Evolutionary conservation across 805 yeast species (phyloP), one percentile per base, ranked within the genome.

Genomic region (Starmerella potacharoeniae): DNA sequence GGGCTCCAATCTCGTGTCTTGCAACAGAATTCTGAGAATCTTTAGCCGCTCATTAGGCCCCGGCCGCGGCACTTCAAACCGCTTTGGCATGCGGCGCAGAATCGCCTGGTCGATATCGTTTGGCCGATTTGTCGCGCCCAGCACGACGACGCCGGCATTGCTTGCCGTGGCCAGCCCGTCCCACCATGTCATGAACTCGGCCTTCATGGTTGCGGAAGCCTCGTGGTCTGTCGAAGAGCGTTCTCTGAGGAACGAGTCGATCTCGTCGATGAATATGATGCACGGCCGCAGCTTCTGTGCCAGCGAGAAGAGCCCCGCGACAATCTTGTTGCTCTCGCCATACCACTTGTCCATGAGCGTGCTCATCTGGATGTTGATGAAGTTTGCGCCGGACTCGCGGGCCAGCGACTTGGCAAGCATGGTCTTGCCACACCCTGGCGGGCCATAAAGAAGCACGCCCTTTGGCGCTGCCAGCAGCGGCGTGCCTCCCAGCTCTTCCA

Each of bases 351-450:
- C 96, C 91, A 90, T 86, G 16, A 91, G 81, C 2, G 91, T 82
- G 30, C 96, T 88, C 95, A 91, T 86, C 68, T 95, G 77, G 51
- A 91, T 84, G 63, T 90, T 88, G 50, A 91, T 78, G 70, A 91
- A 91, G 62, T 83, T 88, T 0, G 97, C 97, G 0, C 87, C 88
- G 61, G 95, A 83, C 68, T 90, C 96, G 54, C 81, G 78, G 0
- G 97, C 97, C 40, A 91, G 77, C 0, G 97, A 97, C 69, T 90
- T 91, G 9, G 97, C 97, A 62, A 91, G 74, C 96, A 91, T 87
- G 4, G 97, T 91, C 70, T 91, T 91, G 54, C 97, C 97, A 69
- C 97, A 91, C 0, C 97, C 97, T 0, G 97, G 97, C 3, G 97
- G 97, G 0, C 97, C 97, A 66, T 87, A 83, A 49, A 90, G 75